Conservation (phyloP, 345 rosid species). For the Populus deltoides region DNA sequence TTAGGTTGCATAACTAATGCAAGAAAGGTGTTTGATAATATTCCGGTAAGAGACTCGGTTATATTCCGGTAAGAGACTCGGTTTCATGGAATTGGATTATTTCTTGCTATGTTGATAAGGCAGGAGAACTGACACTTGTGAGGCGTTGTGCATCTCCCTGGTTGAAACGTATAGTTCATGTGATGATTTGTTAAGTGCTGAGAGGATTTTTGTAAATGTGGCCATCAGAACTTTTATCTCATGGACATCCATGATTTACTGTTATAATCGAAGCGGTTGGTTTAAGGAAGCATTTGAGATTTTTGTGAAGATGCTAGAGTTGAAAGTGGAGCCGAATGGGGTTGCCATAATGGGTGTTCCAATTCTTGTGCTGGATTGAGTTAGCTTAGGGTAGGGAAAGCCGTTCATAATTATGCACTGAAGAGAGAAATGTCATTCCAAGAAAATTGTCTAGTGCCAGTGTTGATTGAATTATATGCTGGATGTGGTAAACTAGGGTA, state of each 20-base stretch:
- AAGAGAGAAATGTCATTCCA: slow-evolving; percentile 39
- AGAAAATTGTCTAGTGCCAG: slow-evolving; percentile 55
- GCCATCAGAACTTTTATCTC: slow-evolving; percentile 34
- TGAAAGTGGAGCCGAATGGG: slow-evolving; percentile 46
- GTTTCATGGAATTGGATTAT: slow-evolving; percentile 71
- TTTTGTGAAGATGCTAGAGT: slow-evolving; percentile 52
- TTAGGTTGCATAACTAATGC: slow-evolving; percentile 47
- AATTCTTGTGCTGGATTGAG: slow-evolving; percentile 61
- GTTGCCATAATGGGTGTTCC: slow-evolving; percentile 56
- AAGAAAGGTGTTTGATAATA: slow-evolving; percentile 55
- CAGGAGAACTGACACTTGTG: slow-evolving; percentile 37
- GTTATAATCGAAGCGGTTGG: slow-evolving; percentile 53
- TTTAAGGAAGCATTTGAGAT: slow-evolving; percentile 45
- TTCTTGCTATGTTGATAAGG: slow-evolving; percentile 54
- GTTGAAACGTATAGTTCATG: slow-evolving; percentile 68
- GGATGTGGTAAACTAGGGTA: slow-evolving; percentile 46
- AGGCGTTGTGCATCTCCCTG: slow-evolving; percentile 47
- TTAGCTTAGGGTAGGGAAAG: slow-evolving; percentile 61
- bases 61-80: slow-evolving; percentile 46
- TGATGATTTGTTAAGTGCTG: slow-evolving; percentile 60
- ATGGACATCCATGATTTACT: slow-evolving; percentile 76
- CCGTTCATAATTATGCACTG: slow-evolving; percentile 60
- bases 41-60: slow-evolving; percentile 52
- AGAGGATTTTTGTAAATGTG: slow-evolving; percentile 40
- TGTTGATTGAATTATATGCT: slow-evolving; percentile 61